Evolutionary conservation across 83 land plant genomes (phyloP), one percentile per base, ranked within the genome.

Genomic region (Diphasiastrum complanatum): DNA sequence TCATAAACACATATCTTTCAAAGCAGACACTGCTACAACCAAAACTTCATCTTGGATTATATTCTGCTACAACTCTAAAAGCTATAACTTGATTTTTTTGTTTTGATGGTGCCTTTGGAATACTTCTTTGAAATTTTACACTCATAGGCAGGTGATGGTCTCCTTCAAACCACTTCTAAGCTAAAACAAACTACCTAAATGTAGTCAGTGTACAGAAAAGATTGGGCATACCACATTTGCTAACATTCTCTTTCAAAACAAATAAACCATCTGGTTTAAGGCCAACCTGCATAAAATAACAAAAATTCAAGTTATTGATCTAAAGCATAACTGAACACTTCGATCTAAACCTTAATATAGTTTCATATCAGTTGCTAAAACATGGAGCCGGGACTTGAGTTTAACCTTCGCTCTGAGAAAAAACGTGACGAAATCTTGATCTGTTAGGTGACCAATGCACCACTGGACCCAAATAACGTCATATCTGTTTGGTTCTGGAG

Each of bases 381-480:
- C 6, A 4, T 25, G 31, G 53, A 56, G 8, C 32, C 19, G 12
- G 28, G n/a, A n/a, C n/a, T n/a, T n/a, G 31, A 25, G 10, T 10
- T 32, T 61, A 54, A 89, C 99, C 86, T 84, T 87, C 22, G 99
- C 99, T 63, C 99, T 73, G 36, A 79, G 78, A 67, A 95, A 95
- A 65, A 95, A 95, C 8, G 85, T 77, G 5, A 95, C 59, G n/a
- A 95, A 82, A 62, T 95, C 99, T 27, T 81, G 81, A 68, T 95
- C 99, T 36, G 90, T 61, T 36, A 95, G 81, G 60, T 95, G 99
- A 1, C 97, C 97, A 66, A 95, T 95, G 62, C 99, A 95, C 99
- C 99, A 95, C 58, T 95, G 99, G 47, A 95, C 68, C 99, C 99
- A 95, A 64, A 95, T 95, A 4, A 95, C 85, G 79, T 95, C 99